Evolutionary conservation across 2,329 filamentous ascomycete genomes (phyloP).

Genomic region (Pestalotiopsis sp.): DNA sequence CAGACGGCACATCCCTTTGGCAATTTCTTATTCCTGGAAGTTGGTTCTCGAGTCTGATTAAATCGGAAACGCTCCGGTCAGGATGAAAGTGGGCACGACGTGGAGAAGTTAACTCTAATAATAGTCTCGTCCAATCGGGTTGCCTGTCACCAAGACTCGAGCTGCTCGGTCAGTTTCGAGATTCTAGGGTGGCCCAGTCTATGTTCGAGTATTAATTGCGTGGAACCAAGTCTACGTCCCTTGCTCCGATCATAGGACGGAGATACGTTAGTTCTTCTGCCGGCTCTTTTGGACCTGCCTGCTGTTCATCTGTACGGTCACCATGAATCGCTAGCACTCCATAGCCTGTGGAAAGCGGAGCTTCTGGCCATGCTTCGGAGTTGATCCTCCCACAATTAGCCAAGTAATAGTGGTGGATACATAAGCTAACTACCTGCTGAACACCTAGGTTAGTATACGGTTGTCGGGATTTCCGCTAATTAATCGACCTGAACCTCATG

Average conservation of each 20-base stretch:
- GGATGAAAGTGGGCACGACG: background rate
- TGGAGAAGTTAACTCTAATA: slow-evolving; percentile 5
- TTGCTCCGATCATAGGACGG: background rate
- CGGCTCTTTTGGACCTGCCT: background rate
- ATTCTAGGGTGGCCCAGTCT: background rate
- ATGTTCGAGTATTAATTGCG: background rate
- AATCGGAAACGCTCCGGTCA: background rate
- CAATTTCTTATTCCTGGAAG: background rate
- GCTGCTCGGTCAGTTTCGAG: background rate
- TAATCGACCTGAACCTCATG: background rate
- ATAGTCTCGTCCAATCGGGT: slow-evolving; percentile 3
- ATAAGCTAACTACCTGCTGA: background rate
- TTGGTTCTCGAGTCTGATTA: background rate
- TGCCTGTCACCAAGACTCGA: background rate
- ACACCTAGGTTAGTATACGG: background rate
- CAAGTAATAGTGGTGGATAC: background rate
- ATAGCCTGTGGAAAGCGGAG: background rate
- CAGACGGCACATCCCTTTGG: background rate
- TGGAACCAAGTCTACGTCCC: background rate
- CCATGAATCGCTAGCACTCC: background rate
- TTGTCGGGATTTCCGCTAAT: background rate
- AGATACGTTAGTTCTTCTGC: background rate
- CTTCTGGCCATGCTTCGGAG: background rate
- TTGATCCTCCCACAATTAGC: background rate
- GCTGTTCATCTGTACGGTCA: background rate